These are phyloP conservation scores for Hemileccinum rubropunctum DNA, from an alignment of 768 basidiomycete species.

Conservation along the genomic window DNA sequence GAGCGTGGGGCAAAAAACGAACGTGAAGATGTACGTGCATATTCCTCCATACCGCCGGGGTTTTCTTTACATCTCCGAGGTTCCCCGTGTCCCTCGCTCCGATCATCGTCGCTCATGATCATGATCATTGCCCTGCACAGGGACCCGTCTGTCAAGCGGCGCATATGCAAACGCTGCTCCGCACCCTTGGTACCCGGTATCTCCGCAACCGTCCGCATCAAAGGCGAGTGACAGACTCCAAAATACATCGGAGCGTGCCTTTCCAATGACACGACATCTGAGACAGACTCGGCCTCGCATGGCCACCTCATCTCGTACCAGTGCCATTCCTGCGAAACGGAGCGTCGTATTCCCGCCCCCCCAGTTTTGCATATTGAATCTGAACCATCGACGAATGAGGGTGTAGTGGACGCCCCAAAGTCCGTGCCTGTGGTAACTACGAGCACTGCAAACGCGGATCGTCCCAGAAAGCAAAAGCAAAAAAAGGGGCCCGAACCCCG, in stretches of 20 bases:
- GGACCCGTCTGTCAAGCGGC: conserved; percentile 82
- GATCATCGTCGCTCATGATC: too few relatives aligned
- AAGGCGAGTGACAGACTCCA: conserved; percentile 42
- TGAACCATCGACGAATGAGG: too few relatives aligned
- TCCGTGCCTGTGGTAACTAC: not conserved
- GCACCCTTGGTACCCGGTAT: conserved; percentile 64
- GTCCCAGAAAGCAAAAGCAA: conserved; percentile 1
- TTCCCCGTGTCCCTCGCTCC: not conserved
- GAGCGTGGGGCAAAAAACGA: conserved; percentile 69
- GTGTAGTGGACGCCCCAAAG: not conserved
- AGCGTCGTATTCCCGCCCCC: conserved; percentile 69
- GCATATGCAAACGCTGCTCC: conserved; percentile 69
- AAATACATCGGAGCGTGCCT: not conserved
- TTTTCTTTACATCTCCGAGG: not conserved
- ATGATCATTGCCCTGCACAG: conserved; percentile 35
- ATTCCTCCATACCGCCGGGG: not conserved
- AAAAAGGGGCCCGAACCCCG: conserved; percentile 34
- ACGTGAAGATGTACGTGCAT: conserved; percentile 66
- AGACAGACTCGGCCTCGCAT: conserved; percentile 43
- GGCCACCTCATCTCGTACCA: conserved; percentile 55
- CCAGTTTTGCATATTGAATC: not conserved
- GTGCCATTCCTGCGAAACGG: conserved; percentile 55
- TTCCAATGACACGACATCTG: conserved; percentile 17
- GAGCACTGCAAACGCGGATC: not conserved
- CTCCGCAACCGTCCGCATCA: conserved; percentile 61